A percentile compares a stretch with the other conserved stretches of the same genome.
Evolutionary conservation across 768 basidiomycete genomes (phyloP).

Genomic region (Panaeolus cyanescens): DNA sequence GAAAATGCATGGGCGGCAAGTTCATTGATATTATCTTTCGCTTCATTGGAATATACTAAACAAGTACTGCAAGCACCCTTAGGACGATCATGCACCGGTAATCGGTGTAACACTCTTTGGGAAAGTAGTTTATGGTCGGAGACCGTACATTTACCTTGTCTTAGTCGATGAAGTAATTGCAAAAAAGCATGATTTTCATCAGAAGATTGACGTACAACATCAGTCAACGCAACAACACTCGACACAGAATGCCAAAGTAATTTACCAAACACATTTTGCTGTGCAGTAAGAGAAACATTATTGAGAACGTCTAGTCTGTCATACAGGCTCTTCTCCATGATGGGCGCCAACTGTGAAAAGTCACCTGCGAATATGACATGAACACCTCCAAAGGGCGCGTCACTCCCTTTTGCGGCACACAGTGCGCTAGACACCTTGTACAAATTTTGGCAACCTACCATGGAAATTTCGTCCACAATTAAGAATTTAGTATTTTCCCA

Average conservation of each 20-base stretch:
- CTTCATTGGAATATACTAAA: slow-evolving; percentile 35
- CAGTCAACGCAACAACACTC: slow-evolving; percentile 27
- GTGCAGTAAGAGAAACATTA: slow-evolving; percentile 2
- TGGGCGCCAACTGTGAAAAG: slow-evolving; percentile 44
- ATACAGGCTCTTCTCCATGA: slow-evolving; percentile 17
- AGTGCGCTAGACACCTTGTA: slow-evolving; percentile 30
- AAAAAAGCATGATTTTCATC: slow-evolving; percentile 21
- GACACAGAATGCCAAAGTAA: slow-evolving; percentile 32
- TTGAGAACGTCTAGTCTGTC: slow-evolving; percentile 7
- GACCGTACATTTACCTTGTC: slow-evolving; percentile 24
- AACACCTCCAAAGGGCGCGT: slow-evolving; percentile 34
- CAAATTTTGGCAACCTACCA: slow-evolving; percentile 35
- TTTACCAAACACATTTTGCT: slow-evolving; percentile 27
- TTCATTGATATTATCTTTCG: slow-evolving; percentile 38
- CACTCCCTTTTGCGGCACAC: slow-evolving; percentile 27
- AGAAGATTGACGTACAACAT: slow-evolving; percentile 28
- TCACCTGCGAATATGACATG: slow-evolving; percentile 47
- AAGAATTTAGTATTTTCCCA: slow-evolving; percentile 39
- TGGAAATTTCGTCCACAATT: slow-evolving; percentile 40
- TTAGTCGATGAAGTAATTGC: slow-evolving; percentile 19
- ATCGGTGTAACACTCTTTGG: slow-evolving; percentile 11
- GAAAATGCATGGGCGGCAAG: slow-evolving; percentile 26
- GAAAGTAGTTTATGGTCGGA: slow-evolving; percentile 23
- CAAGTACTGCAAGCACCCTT: slow-evolving; percentile 29
- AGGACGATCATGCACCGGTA: neutral